Base-by-base conservation (phyloP, 2,329 filamentous ascomycete genomes). In the Cytospora piceae region DNA sequence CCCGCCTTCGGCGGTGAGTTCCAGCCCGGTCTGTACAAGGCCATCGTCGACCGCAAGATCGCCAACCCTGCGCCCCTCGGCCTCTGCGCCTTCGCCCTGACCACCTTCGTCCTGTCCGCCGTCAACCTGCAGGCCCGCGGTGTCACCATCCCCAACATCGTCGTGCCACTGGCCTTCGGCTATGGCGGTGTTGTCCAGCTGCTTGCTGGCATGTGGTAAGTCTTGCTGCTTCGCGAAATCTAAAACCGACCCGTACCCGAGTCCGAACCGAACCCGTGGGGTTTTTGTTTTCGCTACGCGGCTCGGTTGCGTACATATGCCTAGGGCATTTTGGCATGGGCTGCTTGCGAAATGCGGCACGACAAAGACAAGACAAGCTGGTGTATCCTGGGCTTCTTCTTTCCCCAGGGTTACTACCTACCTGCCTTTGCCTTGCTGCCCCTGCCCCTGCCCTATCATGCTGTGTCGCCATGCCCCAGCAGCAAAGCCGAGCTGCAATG, bases 151-250 rank as follows among this genome's bases (percentile, higher is more conserved):
- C 88, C 90, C 56, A 90, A 87, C 74, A 84, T 94, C 63, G 87
- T 90, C 54, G 82, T 93, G 12, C 85, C 86, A 15, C 78, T 90
- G 20, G 90, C 90, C 7, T 89, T 90, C 71, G 91, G 85, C 29
- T 94, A 94, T 75, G 91, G 91, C 72, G 91, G 91, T 72, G 81
- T 93, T 20, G 87, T 94, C 52, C 92, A 95, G 80, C 82, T 94
- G 59, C 81, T 92, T 27, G 90, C 91, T 70, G 92, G 92, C 80
- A 95, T 94, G 92, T 95, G 92, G 92, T 93, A 84, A 77, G 86
- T 82, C 15, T 22, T 22, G 8, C 8, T 20, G 9, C 51, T 31
- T 49, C 42, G 46, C 46, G n/a, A 24, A 46, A 9, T 34, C 32
- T 9, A 37, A 14, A 4, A 9, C 46, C n/a, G 15, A 49, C 9